Conservation (phyloP, 2,329 filamentous ascomycete species). For the Graphilbum ipis-grandicollis region DNA sequence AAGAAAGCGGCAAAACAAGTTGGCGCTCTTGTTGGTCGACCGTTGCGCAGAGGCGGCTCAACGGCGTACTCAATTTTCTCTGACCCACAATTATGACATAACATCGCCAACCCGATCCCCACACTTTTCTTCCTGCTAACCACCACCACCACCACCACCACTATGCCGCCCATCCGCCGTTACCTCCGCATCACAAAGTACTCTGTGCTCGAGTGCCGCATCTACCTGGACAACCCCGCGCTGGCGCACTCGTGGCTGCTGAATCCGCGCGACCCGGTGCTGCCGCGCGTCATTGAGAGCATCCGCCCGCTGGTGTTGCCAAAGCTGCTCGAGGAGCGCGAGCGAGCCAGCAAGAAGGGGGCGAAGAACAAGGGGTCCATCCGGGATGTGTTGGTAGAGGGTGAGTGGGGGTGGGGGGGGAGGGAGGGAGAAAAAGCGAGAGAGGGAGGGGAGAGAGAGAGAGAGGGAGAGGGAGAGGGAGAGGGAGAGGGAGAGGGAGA, state of each 20-base stretch:
- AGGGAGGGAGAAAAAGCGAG: too few relatives aligned
- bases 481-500: conserved; percentile 30
- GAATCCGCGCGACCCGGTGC: conserved; percentile 54
- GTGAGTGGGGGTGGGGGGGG: conserved; percentile 22
- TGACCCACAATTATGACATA: too few relatives aligned
- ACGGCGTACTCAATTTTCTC: too few relatives aligned
- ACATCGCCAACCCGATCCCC: too few relatives aligned
- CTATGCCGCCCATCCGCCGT: conserved; percentile 73
- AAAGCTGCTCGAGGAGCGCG: conserved; percentile 77
- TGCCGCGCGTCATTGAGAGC: conserved; percentile 69
- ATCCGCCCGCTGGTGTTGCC: conserved; percentile 76
- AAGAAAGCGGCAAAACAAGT: too few relatives aligned
- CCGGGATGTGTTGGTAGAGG: conserved; percentile 73
- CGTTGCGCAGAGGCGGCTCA: too few relatives aligned
- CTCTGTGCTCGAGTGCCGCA: conserved; percentile 89
- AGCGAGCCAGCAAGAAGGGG: conserved; percentile 41
- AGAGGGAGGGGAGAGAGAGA: too few relatives aligned
- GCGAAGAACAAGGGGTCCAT: conserved; percentile 61
- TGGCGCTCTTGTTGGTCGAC: neutral
- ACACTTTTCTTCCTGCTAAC: too few relatives aligned
- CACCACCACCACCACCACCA: neutral
- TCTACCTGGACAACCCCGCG: conserved; percentile 84
- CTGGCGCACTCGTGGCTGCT: conserved; percentile 73
- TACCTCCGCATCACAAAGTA: conserved; percentile 86
- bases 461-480: neutral